Conservation (phyloP, 352 stramenopile genomes). For the Phytopythium kandeliae region DNA sequence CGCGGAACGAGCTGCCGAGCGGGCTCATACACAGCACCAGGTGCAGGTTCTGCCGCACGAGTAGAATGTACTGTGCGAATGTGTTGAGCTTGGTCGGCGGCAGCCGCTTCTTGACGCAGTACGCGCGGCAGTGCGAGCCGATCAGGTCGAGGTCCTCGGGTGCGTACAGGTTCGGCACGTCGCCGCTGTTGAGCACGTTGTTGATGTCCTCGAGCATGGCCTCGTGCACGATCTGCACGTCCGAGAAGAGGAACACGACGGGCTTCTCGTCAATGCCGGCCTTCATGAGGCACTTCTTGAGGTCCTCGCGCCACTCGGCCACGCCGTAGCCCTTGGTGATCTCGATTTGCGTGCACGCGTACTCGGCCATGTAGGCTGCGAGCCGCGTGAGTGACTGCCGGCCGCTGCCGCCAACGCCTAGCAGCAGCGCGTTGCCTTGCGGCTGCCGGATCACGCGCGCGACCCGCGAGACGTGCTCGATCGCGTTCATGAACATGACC, state of each 20-base stretch:
- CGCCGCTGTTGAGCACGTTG: conserved; percentile 92
- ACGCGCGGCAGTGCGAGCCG: conserved; percentile 82
- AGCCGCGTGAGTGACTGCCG: conserved; percentile 91
- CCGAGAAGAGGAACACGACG: conserved; percentile 93
- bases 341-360: conserved; percentile 93
- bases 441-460: conserved; percentile 76
- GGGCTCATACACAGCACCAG: conserved; percentile 89
- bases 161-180: conserved; percentile 92
- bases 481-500: conserved; percentile 83
- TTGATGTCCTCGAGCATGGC: conserved; percentile 96
- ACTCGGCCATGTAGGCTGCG: conserved; percentile 91
- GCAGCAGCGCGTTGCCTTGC: conserved; percentile 87
- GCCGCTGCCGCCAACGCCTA: conserved; percentile 91
- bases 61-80: conserved; percentile 92
- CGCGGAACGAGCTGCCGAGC: conserved; percentile 71
- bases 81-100: conserved; percentile 93
- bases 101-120: conserved; percentile 90
- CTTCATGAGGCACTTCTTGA: conserved; percentile 88
- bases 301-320: conserved; percentile 90
- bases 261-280: conserved; percentile 89
- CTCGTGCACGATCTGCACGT: conserved; percentile 94
- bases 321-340: conserved; percentile 94
- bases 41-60: conserved; percentile 90
- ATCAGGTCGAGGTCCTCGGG: conserved; percentile 92
- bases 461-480: conserved; percentile 84